Conservation (phyloP, 2,329 filamentous ascomycete genomes). For the Pseudocercospora cruenta region DNA sequence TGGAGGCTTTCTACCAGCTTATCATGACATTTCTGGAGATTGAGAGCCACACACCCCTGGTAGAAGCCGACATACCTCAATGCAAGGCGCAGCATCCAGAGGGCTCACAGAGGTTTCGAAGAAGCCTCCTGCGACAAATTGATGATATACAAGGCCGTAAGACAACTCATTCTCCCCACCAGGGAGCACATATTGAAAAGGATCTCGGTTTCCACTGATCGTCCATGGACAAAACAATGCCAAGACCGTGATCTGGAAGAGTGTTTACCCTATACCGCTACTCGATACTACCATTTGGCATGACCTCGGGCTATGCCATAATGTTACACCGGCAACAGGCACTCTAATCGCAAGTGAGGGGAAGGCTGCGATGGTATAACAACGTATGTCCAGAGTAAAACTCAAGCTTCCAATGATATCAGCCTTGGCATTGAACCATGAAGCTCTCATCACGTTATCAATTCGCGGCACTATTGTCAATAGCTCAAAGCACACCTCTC, state of each 20-base stretch:
- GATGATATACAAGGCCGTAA: neutral
- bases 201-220: neutral
- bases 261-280: neutral
- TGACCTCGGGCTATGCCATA: neutral
- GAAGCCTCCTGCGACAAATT: neutral
- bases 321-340: neutral
- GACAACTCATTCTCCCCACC: too few relatives aligned
- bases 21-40: neutral
- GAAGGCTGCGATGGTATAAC: neutral
- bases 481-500: neutral
- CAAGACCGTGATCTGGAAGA: neutral
- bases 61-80: neutral
- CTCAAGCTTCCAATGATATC: neutral
- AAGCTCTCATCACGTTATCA: neutral
- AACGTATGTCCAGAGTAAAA: neutral
- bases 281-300: neutral
- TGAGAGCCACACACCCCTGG: neutral
- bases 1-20: neutral
- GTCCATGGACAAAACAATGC: neutral
- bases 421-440: neutral
- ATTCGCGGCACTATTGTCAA: neutral
- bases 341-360: neutral
- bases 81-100: neutral
- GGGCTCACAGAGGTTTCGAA: neutral
- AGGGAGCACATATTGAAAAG: too few relatives aligned